phyloP scores from a whole-genome alignment of 805 yeast species.

The Cyberlindnera nakhonratchasimensis region DNA sequence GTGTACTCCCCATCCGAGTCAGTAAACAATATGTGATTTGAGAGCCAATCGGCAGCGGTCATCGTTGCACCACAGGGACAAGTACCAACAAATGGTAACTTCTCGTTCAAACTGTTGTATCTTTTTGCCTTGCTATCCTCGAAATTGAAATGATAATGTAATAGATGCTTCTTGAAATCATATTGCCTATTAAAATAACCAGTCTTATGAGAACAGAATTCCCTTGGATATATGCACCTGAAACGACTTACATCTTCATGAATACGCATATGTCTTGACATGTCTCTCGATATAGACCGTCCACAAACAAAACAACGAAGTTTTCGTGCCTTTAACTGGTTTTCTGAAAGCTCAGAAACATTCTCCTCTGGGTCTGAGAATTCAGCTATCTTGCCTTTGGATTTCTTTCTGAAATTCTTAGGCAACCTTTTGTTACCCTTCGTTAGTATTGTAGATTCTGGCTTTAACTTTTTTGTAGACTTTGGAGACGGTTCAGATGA shows the following conservation, averaged over 20 bases:
- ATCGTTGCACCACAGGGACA: slow-evolving; percentile 51
- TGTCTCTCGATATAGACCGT: slow-evolving; percentile 53
- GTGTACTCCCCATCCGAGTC: neutral
- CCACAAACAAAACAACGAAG: slow-evolving; percentile 47
- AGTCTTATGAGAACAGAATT: slow-evolving; percentile 53
- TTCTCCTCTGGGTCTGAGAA: neutral
- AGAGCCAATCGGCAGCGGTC: slow-evolving; percentile 54
- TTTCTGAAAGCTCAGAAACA: neutral
- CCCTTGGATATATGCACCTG: slow-evolving; percentile 53
- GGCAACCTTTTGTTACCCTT: neutral
- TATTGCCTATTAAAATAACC: slow-evolving; percentile 66
- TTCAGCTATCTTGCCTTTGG: neutral
- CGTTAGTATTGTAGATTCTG: neutral
- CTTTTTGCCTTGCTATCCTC: slow-evolving; percentile 38
- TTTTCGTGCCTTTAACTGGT: neutral
- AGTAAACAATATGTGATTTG: slow-evolving; percentile 43
- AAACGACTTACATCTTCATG: slow-evolving; percentile 57
- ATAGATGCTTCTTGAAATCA: slow-evolving; percentile 62
- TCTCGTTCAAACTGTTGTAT: slow-evolving; percentile 47
- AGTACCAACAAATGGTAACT: slow-evolving; percentile 46
- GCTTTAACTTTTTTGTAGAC: neutral
- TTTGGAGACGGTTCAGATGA: slow-evolving; percentile 1
- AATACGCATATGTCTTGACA: slow-evolving; percentile 59
- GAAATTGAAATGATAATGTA: slow-evolving; percentile 57
- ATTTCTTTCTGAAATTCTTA: neutral